Base-by-base conservation (phyloP, 2,329 filamentous ascomycete species). In the Verticillium nonalfalfae region DNA sequence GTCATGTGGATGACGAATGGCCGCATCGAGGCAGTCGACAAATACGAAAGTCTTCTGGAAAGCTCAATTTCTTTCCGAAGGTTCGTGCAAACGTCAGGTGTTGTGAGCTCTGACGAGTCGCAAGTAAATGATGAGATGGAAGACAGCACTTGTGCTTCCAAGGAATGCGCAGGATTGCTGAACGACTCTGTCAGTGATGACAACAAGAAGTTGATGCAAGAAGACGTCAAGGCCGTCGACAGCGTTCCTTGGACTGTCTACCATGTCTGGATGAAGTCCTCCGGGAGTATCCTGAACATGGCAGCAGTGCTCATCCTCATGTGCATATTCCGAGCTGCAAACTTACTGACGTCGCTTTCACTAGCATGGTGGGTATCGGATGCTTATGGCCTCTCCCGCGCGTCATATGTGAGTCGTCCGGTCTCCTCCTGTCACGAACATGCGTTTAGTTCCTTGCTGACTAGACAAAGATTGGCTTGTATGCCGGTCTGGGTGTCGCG, bases 1-100 rank as follows among this genome's bases (percentile, higher is more conserved):
- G 93, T 98, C 66, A 87, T 98, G 57, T 93, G 93, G 86, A 93
- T 99, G 85, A 90, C 97, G 60, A 86, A 88, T 15, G 95, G 95
- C 55, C 86, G 82, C 59, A 90, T 98, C 60, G 86, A 90, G 72
- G 91, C 93, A 4, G 80, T 97, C 45, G 93, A 94, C 67, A 97
- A 93, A 0, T 98, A 94, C 68, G 86, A 91, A 35, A 93, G 96
- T 62, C 81, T 98, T n/a, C 96, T 97, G 88, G 80, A 80, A 6
- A 81, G 89, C 64, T 90, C 95, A 68, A 78, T 81, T 15, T 86
- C 85, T 4, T 98, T 98, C 78, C 87, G 87, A 69, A 82, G 88
- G 35, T 79, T 98, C 58, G 92, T 98, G 90, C 90, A 92, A 76
- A 87, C 92, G 70, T 94, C 90, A 0, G 91, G 91, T 0, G 80